Conservation (phyloP, 140 eudicot species). For the Cichorium intybus region DNA sequence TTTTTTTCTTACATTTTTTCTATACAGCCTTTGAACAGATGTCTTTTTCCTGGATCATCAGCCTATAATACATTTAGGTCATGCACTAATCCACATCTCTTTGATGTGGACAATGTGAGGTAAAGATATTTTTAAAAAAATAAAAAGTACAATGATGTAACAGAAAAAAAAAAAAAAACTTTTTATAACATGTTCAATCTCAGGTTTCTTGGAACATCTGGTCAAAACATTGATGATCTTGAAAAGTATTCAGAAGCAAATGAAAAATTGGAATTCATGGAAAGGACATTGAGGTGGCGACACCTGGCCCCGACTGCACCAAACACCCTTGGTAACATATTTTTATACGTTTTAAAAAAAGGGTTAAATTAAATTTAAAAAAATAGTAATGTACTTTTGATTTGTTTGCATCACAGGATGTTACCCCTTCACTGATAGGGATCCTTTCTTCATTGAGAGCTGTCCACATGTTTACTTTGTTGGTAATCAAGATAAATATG, state of each 20-base stretch:
- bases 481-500: conserved; percentile 81
- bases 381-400: neutral
- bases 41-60: conserved; percentile 92
- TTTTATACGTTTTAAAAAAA: neutral
- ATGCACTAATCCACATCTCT: conserved; percentile 86
- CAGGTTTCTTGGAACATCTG: conserved; percentile 96
- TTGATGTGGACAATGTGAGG: conserved; percentile 87
- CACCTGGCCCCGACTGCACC: conserved; percentile 98
- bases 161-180: too few species aligned
- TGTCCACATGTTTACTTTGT: conserved; percentile 96
- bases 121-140: conserved; percentile 18
- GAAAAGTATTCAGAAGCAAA: conserved; percentile 76
- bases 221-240: conserved; percentile 90
- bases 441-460: conserved; percentile 81
- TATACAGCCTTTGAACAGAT: conserved; percentile 73
- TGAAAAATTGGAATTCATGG: conserved; percentile 69
- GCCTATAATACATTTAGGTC: conserved; percentile 86
- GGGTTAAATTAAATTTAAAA: too few species aligned
- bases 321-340: conserved; percentile 75
- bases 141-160: too few species aligned
- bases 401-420: conserved; percentile 56
- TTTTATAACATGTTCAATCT: too few species aligned
- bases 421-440: conserved; percentile 94
- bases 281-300: conserved; percentile 91
- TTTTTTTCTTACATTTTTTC: conserved; percentile 9